Conservation (phyloP, 2,329 filamentous ascomycete species). For the Periconia macrospinosa region DNA sequence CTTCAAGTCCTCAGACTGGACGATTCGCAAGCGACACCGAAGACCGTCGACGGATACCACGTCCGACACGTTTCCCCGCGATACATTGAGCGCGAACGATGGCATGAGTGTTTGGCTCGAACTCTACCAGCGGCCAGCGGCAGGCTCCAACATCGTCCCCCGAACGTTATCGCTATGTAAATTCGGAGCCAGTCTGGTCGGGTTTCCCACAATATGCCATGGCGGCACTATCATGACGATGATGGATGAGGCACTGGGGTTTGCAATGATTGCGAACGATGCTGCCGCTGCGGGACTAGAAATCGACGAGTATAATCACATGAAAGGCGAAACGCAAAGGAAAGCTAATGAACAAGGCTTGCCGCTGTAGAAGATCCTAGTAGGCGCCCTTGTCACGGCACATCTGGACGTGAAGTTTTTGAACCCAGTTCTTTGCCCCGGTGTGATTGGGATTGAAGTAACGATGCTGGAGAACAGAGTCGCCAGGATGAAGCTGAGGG, state of each 20-base stretch:
- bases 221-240: constrained; percentile 69
- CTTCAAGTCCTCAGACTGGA: constrained; percentile 24
- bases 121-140: constrained; percentile 18
- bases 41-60: constrained; percentile 7
- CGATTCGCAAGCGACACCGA: constrained; percentile 15
- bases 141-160: constrained; percentile 12
- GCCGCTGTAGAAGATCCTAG: constrained; percentile 15
- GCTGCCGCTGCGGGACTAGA: constrained; percentile 7
- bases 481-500: constrained; percentile 23
- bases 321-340: constrained; percentile 2
- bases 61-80: constrained; percentile 16
- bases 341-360: constrained; percentile 7
- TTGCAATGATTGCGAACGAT: constrained; percentile 20
- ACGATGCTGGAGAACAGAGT: constrained; percentile 20
- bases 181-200: constrained; percentile 47
- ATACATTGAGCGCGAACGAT: constrained; percentile 18
- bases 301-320: constrained; percentile 7
- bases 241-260: constrained; percentile 61
- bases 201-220: constrained; percentile 71
- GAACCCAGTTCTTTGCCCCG: constrained; percentile 24
- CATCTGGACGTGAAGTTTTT: constrained; percentile 24
- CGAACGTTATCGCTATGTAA: constrained; percentile 20
- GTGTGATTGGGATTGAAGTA: constrained; percentile 27
- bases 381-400: constrained; percentile 23
- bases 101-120: constrained; percentile 24